Percentiles rank a stretch among this genome's conserved stretches.
These are phyloP conservation scores for Leersia perrieri DNA, from an alignment of 176 grass and related monocot genomes.

Conservation along the genomic window DNA sequence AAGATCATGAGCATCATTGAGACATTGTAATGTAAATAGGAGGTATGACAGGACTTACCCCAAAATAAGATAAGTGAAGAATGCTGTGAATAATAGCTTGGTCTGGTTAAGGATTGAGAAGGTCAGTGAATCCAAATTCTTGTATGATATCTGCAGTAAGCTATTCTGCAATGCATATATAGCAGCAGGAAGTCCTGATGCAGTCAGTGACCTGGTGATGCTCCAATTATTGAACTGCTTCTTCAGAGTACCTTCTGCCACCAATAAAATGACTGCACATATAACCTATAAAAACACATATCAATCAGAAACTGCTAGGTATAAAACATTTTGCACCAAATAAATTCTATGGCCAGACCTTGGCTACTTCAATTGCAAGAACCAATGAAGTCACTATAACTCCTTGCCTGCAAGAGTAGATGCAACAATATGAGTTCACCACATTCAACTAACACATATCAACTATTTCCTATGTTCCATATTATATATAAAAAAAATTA, in stretches of 20 bases:
- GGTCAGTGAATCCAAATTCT: constrained; percentile 95
- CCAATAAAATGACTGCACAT: constrained; percentile 75
- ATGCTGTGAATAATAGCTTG: constrained; percentile 89
- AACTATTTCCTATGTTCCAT: too few species aligned
- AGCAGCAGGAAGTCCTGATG: constrained; percentile 89
- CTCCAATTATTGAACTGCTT: constrained; percentile 68
- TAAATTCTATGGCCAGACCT: constrained; percentile 49
- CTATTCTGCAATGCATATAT: constrained; percentile 98
- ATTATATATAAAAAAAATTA: too few species aligned
- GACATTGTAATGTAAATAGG: constrained; percentile 22
- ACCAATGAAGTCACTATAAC: constrained; percentile 94
- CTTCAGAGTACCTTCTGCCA: constrained; percentile 63
- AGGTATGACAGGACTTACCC: constrained; percentile 50
- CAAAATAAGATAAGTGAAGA: constrained; percentile 93
- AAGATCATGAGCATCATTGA: background rate
- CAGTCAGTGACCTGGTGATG: constrained; percentile 71
- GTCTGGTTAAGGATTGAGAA: constrained; percentile 99
- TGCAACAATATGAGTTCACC: constrained; percentile 8
- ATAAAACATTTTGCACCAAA: constrained; percentile 19
- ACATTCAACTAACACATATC: constrained; percentile 17
- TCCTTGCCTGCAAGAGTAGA: constrained; percentile 57
- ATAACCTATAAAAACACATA: constrained; percentile 54
- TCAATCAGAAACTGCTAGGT: constrained; percentile 22
- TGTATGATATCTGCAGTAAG: constrained; percentile 94
- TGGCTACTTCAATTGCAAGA: constrained; percentile 74